These are phyloP conservation scores for Boletus vermiculosoides DNA, from an alignment of 768 basidiomycete species.

Conservation along the genomic window DNA sequence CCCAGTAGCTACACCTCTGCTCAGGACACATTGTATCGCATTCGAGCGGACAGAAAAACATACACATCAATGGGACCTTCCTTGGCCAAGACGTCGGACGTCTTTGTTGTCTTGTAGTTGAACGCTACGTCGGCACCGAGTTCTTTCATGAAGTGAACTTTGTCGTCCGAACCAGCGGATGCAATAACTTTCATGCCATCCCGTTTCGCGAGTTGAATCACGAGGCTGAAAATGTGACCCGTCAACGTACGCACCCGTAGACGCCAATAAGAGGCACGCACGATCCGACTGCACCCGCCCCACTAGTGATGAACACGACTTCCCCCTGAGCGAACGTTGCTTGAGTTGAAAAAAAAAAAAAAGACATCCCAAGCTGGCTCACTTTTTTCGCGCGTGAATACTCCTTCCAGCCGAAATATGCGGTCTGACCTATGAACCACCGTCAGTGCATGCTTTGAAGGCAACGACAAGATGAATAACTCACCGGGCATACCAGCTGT, in stretches of 20 bases:
- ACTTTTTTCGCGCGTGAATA: slow-evolving; percentile 23
- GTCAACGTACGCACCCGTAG: not conserved
- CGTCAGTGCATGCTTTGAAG: not conserved
- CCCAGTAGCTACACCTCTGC: slow-evolving; percentile 24
- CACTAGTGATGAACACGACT: slow-evolving; percentile 48
- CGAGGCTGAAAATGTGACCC: slow-evolving; percentile 31
- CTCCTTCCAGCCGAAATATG: slow-evolving; percentile 19
- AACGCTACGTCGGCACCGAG: slow-evolving; percentile 70
- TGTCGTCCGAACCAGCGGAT: slow-evolving; percentile 71
- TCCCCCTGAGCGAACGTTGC: slow-evolving; percentile 39
- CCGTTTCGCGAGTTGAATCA: slow-evolving; percentile 50
- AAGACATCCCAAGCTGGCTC: slow-evolving; percentile 1
- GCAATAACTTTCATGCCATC: slow-evolving; percentile 67
- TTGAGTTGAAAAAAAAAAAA: not conserved
- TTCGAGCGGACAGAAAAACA: not conserved
- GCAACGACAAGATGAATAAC: slow-evolving; percentile 1
- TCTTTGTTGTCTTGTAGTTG: slow-evolving; percentile 67
- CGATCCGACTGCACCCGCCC: slow-evolving; percentile 57
- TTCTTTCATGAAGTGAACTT: slow-evolving; percentile 58
- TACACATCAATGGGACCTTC: slow-evolving; percentile 60
- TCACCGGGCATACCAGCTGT: slow-evolving; percentile 28
- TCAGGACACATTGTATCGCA: not conserved
- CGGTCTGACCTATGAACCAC: slow-evolving; percentile 19
- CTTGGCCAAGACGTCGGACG: slow-evolving; percentile 48
- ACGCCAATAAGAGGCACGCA: slow-evolving; percentile 29